Evolutionary conservation across 352 stramenopile species (phyloP), one percentile per base, ranked within the genome.

Genomic region (Phytopythium vexans): DNA sequence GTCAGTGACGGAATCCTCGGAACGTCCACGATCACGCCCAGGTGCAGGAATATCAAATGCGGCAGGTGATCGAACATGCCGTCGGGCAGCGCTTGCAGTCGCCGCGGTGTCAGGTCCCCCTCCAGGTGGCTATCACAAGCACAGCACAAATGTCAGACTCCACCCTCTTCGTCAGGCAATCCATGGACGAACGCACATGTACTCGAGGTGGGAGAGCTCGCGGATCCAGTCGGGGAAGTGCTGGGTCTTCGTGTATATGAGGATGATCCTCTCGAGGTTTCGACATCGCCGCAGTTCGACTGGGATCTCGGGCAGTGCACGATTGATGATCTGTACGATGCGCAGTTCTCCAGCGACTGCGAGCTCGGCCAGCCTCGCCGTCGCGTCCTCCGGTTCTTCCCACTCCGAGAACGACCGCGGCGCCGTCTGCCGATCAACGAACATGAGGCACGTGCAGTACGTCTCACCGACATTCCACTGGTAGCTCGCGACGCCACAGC

Each of bases 311-410:
- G 70, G 60, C 0, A 82, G 38, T 39, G 61, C 63, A 0, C 61
- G 67, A 16, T 86, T 86, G 39, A 82, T 70, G 36, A 86, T 64
- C 56, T 83, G 68, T 27, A 83, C 50, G 12, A 69, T 70, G 4
- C 63, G 64, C 9, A 86, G 49, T 11, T 86, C 54, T 1, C 72
- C 74, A 8, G 66, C 58, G 2, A 56, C 39, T 0, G 74, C 67
- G 0, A 83, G 36, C 6, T 62, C 45, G 1, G 53, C 52, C 1
- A 83, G 62, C 12, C 75, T 58, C 0, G 46, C 27, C 0, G 70
- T 70, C 6, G 60, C 64, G 21, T 83, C 70, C 1, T 62, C 60
- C 3, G 72, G 70, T 14, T 77, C 46, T 0, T 48, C 57, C 74
- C 72, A 86, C n/a, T 81, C 64, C 0, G 53, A 54, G 27, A 66